Percentiles rank a stretch among this genome's conserved stretches.
phyloP scores from a whole-genome alignment of 164 flowering plant genomes.

The Annona squamosa region DNA sequence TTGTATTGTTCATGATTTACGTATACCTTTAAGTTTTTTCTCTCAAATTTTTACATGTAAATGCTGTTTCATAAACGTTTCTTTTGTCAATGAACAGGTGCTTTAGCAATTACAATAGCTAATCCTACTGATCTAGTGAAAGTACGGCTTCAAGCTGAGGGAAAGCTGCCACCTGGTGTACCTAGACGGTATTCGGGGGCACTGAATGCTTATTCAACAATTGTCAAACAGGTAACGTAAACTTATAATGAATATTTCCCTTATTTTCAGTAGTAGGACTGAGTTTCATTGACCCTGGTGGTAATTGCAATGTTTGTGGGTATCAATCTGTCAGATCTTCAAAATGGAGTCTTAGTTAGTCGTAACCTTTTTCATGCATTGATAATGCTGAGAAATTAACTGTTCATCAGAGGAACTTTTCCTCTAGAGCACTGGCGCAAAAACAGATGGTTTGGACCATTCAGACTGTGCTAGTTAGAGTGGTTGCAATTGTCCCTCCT shows the following conservation, averaged over 20 bases:
- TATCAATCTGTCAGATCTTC: not conserved
- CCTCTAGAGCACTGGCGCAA: too few relatives aligned
- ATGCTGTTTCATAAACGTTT: not conserved
- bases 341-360: not conserved
- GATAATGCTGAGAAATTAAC: too few relatives aligned
- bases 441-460: too few relatives aligned
- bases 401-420: too few relatives aligned
- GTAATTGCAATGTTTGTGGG: not conserved
- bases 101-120: slow-evolving; percentile 75
- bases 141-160: slow-evolving; percentile 95
- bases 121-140: slow-evolving; percentile 99
- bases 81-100: slow-evolving; percentile 50
- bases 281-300: not conserved
- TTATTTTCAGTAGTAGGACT: not conserved
- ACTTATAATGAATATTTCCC: slow-evolving; percentile 1
- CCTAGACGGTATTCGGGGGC: slow-evolving; percentile 87
- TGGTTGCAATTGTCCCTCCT: too few relatives aligned
- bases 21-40: not conserved
- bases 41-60: not conserved
- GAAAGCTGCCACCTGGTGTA: slow-evolving; percentile 72
- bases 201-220: slow-evolving; percentile 72
- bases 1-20: not conserved
- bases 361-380: too few relatives aligned
- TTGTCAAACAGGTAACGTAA: slow-evolving; percentile 56
- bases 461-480: too few relatives aligned